Percentiles rank a stretch among this genome's conserved stretches.
These are phyloP conservation scores for Mucor saturninus DNA, from an alignment of 371 early-diverging fungal genomes.

Conservation along the genomic window DNA sequence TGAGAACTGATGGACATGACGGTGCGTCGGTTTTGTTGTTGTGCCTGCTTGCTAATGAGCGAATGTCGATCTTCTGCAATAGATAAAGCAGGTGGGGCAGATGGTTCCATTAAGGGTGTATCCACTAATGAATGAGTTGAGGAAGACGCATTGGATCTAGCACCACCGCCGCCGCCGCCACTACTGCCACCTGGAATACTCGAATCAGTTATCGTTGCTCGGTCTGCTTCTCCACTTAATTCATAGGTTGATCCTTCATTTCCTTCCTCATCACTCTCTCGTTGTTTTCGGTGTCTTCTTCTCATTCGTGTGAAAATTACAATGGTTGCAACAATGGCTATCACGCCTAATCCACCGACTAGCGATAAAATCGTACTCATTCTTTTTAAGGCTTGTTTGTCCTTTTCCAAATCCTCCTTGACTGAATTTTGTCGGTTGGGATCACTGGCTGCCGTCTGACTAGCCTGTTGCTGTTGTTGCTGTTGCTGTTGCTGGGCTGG, in stretches of 20 bases:
- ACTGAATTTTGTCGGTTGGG: constrained; percentile 10
- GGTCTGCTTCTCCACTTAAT: constrained; percentile 15
- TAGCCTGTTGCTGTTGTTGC: neutral
- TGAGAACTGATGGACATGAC: constrained; percentile 26
- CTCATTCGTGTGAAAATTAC: constrained; percentile 32
- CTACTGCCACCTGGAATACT: neutral
- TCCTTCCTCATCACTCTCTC: constrained; percentile 19
- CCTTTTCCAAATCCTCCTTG: constrained; percentile 8
- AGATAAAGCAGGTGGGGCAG: constrained; percentile 29
- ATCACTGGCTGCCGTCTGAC: neutral
- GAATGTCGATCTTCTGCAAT: neutral
- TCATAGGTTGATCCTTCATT: constrained; percentile 20
- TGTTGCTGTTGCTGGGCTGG: constrained; percentile 16
- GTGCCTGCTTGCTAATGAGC: neutral
- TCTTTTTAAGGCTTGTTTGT: constrained; percentile 28
- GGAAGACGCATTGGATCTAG: neutral
- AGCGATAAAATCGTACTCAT: constrained; percentile 34
- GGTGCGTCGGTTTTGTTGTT: constrained; percentile 3
- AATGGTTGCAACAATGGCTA: constrained; percentile 30
- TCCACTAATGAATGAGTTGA: constrained; percentile 7
- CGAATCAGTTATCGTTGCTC: neutral
- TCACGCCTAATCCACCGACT: constrained; percentile 38
- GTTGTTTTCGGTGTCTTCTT: constrained; percentile 19
- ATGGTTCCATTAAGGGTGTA: constrained; percentile 18
- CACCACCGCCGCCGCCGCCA: neutral